phyloP scores from a whole-genome alignment of 2,329 filamentous ascomycete species.

The Coleophoma cylindrospora region DNA sequence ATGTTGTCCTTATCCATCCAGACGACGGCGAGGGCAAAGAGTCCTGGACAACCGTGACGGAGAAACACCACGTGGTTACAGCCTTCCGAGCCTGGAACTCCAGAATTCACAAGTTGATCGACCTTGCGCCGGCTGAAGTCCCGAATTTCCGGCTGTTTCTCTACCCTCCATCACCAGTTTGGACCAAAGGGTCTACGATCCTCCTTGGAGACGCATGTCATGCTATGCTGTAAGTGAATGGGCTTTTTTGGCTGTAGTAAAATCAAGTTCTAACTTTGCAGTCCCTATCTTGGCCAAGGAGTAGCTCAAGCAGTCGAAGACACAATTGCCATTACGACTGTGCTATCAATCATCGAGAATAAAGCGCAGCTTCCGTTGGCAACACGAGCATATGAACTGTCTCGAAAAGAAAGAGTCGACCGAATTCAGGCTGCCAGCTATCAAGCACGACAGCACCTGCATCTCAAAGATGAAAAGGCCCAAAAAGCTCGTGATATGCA shows the following conservation, averaged over 20 bases:
- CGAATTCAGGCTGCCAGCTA: slow-evolving; percentile 9
- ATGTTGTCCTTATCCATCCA: slow-evolving; percentile 18
- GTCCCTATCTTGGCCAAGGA: slow-evolving; percentile 57
- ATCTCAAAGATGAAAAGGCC: slow-evolving; percentile 11
- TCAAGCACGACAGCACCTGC: slow-evolving; percentile 8
- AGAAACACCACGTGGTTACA: slow-evolving; percentile 4
- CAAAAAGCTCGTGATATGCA: slow-evolving; percentile 6
- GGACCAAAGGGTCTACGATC: slow-evolving; percentile 5
- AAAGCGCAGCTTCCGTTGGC: slow-evolving; percentile 38
- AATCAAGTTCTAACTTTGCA: slow-evolving; percentile 1
- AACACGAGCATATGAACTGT: slow-evolving; percentile 48
- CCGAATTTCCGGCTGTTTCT: slow-evolving; percentile 10
- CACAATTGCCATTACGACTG: slow-evolving; percentile 48
- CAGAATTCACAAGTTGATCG: slow-evolving; percentile 8
- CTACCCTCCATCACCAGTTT: slow-evolving; percentile 1
- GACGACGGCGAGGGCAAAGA: slow-evolving; percentile 26
- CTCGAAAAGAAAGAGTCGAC: slow-evolving; percentile 44
- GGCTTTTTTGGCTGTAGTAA: too few relatives aligned
- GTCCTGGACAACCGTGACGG: slow-evolving; percentile 3
- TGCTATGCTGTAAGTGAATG: slow-evolving; percentile 41
- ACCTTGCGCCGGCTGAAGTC: slow-evolving; percentile 6
- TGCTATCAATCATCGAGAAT: slow-evolving; percentile 37
- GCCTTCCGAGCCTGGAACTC: slow-evolving; percentile 9
- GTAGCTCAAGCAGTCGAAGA: slow-evolving; percentile 63
- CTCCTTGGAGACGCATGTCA: slow-evolving; percentile 54